Evolutionary conservation across 352 stramenopile genomes (phyloP).

Genomic region (Phytopythium delawarense): DNA sequence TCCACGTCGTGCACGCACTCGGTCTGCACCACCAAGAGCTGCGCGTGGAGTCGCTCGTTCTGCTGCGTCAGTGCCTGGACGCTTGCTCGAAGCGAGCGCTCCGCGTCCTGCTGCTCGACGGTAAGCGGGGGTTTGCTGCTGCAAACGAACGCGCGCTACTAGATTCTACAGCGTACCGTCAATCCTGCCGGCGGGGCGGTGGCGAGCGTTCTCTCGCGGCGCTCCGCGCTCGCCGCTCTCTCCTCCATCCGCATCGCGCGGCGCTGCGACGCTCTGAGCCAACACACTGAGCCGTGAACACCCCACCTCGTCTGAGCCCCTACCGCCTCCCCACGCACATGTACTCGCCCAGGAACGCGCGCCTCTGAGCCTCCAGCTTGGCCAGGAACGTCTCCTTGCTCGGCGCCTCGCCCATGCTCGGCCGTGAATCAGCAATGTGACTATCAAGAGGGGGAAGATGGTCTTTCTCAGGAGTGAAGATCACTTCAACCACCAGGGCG

Average conservation of each 20-base stretch:
- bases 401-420: slow-evolving; percentile 5
- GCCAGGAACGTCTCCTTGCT: slow-evolving; percentile 17
- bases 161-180: background rate
- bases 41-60: slow-evolving; percentile 23
- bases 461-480: slow-evolving; percentile 9
- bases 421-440: background rate
- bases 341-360: slow-evolving; percentile 16
- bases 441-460: background rate
- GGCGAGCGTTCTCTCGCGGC: slow-evolving; percentile 1
- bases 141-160: background rate
- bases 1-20: slow-evolving; percentile 10
- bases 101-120: background rate
- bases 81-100: slow-evolving; percentile 7
- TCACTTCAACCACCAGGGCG: slow-evolving; percentile 18
- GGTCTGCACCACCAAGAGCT: slow-evolving; percentile 9
- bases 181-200: background rate
- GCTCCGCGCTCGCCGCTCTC: slow-evolving; percentile 12
- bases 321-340: slow-evolving; percentile 12
- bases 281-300: background rate
- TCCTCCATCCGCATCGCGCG: slow-evolving; percentile 9
- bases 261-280: slow-evolving; percentile 5
- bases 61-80: slow-evolving; percentile 15
- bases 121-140: background rate
- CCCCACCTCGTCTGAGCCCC: too few species aligned
- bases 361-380: slow-evolving; percentile 18